Conservation (phyloP, 257 asterid species). For the Avicennia marina region DNA sequence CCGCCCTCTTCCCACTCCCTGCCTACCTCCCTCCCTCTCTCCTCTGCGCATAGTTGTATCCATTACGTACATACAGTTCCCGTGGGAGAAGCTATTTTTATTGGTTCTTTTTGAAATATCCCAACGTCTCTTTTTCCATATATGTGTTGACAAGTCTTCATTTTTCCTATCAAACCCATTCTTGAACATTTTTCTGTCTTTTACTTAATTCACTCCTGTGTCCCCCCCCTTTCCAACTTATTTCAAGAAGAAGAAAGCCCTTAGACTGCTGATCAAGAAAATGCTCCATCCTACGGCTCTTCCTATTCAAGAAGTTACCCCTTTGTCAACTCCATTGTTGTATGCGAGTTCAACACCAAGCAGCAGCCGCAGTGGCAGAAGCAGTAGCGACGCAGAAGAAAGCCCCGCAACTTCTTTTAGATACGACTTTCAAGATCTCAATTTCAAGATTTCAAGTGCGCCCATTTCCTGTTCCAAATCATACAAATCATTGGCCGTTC, state of each 20-base stretch:
- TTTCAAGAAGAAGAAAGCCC: not conserved
- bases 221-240: not conserved
- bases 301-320: constrained; percentile 17
- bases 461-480: constrained; percentile 38
- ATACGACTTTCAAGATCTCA: constrained; percentile 32
- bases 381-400: constrained; percentile 46
- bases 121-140: constrained; percentile 24
- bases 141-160: not conserved
- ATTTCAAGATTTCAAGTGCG: constrained; percentile 26
- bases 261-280: not conserved
- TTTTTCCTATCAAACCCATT: not conserved
- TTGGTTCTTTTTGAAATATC: constrained; percentile 8
- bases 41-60: not conserved
- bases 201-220: too few relatives aligned
- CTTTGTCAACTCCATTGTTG: constrained; percentile 33
- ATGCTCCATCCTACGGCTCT: constrained; percentile 26
- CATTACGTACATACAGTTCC: not conserved
- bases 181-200: constrained; percentile 5
- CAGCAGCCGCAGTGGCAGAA: not conserved
- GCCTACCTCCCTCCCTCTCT: not conserved
- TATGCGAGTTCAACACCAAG: constrained; percentile 4
- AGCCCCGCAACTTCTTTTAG: constrained; percentile 41
- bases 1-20: constrained; percentile 13
- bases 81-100: constrained; percentile 6
- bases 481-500: constrained; percentile 64